Conservation (phyloP, 2,329 filamentous ascomycete genomes). For the Dryadomyces sulphureus region DNA sequence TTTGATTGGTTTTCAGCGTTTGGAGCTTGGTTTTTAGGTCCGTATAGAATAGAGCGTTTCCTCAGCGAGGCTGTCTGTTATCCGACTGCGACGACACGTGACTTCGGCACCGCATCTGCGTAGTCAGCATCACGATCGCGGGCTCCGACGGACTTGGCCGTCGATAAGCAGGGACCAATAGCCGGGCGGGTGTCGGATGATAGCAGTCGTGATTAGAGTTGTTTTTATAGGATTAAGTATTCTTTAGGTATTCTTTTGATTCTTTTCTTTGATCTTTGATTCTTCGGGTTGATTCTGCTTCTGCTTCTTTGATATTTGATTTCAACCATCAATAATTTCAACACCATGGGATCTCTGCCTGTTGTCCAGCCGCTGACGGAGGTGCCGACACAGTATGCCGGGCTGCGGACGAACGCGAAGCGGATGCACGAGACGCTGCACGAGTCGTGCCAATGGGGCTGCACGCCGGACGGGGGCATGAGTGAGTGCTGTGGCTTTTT, state of each 20-base stretch:
- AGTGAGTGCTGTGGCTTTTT: neutral
- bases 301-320: too few species aligned
- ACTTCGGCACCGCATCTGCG: neutral
- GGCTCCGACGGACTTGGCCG: neutral
- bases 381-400: constrained; percentile 4
- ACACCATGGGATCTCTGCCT: neutral
- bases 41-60: neutral
- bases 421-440: constrained; percentile 9
- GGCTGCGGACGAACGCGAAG: constrained; percentile 5
- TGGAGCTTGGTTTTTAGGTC: neutral
- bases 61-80: neutral
- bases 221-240: neutral
- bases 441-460: constrained; percentile 9
- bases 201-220: neutral
- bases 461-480: constrained; percentile 10
- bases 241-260: neutral
- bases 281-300: neutral
- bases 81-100: too few species aligned
- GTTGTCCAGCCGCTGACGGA: neutral
- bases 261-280: neutral
- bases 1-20: neutral
- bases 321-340: too few species aligned
- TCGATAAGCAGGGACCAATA: neutral
- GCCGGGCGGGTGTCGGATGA: neutral
- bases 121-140: neutral